A percentile compares a stretch with the other conserved stretches of the same genome.
phyloP scores from a whole-genome alignment of 495 filamentous ascomycete species.

The Chaetomium tenue region DNA sequence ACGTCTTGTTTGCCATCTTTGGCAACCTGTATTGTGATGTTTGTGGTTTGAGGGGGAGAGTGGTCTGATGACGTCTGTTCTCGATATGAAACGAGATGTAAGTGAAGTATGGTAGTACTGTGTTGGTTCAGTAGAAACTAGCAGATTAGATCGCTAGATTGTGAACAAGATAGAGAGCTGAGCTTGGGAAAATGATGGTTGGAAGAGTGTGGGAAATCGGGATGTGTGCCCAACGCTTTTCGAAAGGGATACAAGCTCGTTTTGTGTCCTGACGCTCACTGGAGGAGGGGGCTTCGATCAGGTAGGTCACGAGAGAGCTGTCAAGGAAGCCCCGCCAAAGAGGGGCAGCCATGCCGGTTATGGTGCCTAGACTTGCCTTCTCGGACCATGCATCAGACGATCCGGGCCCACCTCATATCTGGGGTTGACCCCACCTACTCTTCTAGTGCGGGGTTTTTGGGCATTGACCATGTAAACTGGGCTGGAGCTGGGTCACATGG shows the following conservation, averaged over 20 bases:
- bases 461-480: slow-evolving; percentile 22
- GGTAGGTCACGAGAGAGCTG: slow-evolving; percentile 29
- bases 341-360: slow-evolving; percentile 19
- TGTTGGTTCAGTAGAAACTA: slow-evolving; percentile 3
- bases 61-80: slow-evolving; percentile 21
- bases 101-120: slow-evolving; percentile 4
- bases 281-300: slow-evolving; percentile 18
- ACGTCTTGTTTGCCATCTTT: slow-evolving; percentile 52
- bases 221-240: neutral
- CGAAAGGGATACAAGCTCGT: slow-evolving; percentile 15
- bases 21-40: slow-evolving; percentile 22
- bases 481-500: slow-evolving; percentile 23
- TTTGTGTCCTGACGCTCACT: slow-evolving; percentile 18
- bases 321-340: slow-evolving; percentile 25
- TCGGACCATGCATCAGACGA: slow-evolving; percentile 29
- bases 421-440: slow-evolving; percentile 17
- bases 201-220: slow-evolving; percentile 13
- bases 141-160: neutral
- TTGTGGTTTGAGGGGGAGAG: neutral
- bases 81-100: slow-evolving; percentile 15
- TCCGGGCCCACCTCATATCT: slow-evolving; percentile 14
- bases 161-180: neutral
- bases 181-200: neutral
- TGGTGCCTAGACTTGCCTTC: neutral
- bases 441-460: slow-evolving; percentile 22